Conservation (phyloP, 2,329 filamentous ascomycete species). For the Canariomyces notabilis region DNA sequence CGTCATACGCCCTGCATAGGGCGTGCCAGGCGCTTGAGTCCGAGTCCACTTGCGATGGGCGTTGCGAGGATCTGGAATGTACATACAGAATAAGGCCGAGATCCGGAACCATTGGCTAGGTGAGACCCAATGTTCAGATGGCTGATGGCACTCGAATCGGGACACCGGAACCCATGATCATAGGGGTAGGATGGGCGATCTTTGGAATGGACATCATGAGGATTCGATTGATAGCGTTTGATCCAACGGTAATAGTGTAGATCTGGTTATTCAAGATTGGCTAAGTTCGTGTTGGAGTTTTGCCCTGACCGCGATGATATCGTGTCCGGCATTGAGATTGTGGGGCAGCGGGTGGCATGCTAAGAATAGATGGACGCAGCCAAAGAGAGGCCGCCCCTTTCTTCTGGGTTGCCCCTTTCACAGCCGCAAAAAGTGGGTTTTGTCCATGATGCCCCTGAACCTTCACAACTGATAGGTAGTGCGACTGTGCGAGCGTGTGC, state of each 20-base stretch:
- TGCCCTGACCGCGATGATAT: not conserved
- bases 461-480: too few species aligned
- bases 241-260: too few species aligned
- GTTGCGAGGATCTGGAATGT: too few species aligned
- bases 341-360: slow-evolving; percentile 6
- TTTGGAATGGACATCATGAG: slow-evolving; percentile 6
- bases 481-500: too few species aligned
- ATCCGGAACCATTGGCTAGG: too few species aligned
- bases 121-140: not conserved
- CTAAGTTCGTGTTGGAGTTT: not conserved
- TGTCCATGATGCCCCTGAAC: not conserved
- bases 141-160: too few species aligned
- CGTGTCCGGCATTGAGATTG: slow-evolving; percentile 13
- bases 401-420: slow-evolving; percentile 7
- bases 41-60: too few species aligned
- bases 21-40: too few species aligned
- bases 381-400: slow-evolving; percentile 7
- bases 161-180: too few species aligned
- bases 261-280: too few species aligned
- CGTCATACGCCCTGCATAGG: too few species aligned
- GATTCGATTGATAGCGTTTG: slow-evolving; percentile 6
- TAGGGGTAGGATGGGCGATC: not conserved
- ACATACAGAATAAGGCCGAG: too few species aligned
- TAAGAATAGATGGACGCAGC: slow-evolving; percentile 20
- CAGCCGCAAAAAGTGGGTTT: slow-evolving; percentile 20